Conservation (phyloP, 768 basidiomycete genomes). For the Boletales sp. region DNA sequence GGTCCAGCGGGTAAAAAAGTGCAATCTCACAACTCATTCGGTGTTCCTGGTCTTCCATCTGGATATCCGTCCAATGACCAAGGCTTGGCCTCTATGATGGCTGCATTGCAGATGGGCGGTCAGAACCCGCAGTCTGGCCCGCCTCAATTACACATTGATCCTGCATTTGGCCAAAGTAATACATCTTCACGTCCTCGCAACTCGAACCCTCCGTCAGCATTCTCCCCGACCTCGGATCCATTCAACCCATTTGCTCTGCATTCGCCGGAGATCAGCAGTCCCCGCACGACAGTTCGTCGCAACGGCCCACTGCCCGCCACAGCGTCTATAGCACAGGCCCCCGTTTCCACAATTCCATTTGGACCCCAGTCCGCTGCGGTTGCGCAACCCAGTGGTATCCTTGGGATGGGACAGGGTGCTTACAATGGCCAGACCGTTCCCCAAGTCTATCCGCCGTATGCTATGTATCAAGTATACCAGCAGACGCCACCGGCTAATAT, state of each 20-base stretch:
- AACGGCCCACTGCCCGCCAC: constrained; percentile 34
- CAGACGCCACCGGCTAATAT: constrained; percentile 69
- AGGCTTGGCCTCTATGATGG: constrained; percentile 90
- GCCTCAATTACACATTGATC: constrained; percentile 69
- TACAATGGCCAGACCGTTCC: constrained; percentile 61
- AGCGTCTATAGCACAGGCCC: constrained; percentile 28
- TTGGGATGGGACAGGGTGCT: constrained; percentile 64
- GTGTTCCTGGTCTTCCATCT: constrained; percentile 71
- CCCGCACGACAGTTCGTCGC: constrained; percentile 46
- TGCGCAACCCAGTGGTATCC: constrained; percentile 50
- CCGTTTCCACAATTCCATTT: constrained; percentile 43
- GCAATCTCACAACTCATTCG: constrained; percentile 50
- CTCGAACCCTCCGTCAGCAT: constrained; percentile 42
- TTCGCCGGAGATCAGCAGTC: constrained; percentile 48
- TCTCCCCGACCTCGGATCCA: constrained; percentile 50
- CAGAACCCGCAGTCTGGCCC: constrained; percentile 81
- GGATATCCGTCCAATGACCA: constrained; percentile 83
- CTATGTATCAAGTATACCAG: constrained; percentile 79
- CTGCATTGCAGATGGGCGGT: constrained; percentile 85
- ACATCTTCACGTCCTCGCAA: constrained; percentile 44
- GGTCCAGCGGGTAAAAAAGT: constrained; percentile 60
- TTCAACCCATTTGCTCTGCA: constrained; percentile 57
- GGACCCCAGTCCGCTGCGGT: constrained; percentile 61
- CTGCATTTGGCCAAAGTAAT: constrained; percentile 47
- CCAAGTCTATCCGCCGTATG: constrained; percentile 71